Conservation (phyloP, 2,329 filamentous ascomycete genomes). For the Podosphaera leucotricha region DNA sequence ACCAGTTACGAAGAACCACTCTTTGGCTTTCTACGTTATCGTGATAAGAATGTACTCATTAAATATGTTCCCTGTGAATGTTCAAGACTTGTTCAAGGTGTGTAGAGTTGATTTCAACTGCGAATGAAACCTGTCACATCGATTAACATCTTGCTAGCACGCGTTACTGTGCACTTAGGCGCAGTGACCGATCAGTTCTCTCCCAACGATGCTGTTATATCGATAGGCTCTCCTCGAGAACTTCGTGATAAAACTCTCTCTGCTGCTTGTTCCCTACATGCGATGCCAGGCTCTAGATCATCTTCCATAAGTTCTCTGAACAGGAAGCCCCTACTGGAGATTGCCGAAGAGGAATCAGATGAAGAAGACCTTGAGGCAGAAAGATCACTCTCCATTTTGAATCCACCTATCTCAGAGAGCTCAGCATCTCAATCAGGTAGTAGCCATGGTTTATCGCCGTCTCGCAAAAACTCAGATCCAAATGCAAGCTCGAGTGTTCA, state of each 20-base stretch:
- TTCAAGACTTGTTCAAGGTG: slow-evolving; percentile 81
- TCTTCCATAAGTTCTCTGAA: slow-evolving; percentile 65
- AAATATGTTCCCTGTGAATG: slow-evolving; percentile 84
- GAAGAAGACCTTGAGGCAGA: slow-evolving; percentile 31
- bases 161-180: slow-evolving; percentile 52
- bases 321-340: slow-evolving; percentile 62
- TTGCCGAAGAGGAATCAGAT: slow-evolving; percentile 74
- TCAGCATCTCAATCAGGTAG: slow-evolving; percentile 2
- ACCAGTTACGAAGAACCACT: slow-evolving; percentile 66
- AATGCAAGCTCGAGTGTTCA: not conserved
- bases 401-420: slow-evolving; percentile 6
- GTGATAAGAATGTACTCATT: slow-evolving; percentile 70
- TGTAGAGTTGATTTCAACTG: slow-evolving; percentile 10
- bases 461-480: not conserved
- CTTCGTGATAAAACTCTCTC: slow-evolving; percentile 75
- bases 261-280: slow-evolving; percentile 70
- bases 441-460: not conserved
- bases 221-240: slow-evolving; percentile 50
- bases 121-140: not conserved
- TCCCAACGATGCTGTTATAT: slow-evolving; percentile 67
- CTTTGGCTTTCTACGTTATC: slow-evolving; percentile 78
- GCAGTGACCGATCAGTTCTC: slow-evolving; percentile 48
- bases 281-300: slow-evolving; percentile 63
- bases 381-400: slow-evolving; percentile 16
- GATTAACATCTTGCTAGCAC: slow-evolving; percentile 30